A percentile compares a stretch with the other conserved stretches of the same genome.
These are phyloP conservation scores for Neolecta irregularis DNA, from an alignment of 1,139 yeast species.

Conservation along the genomic window DNA sequence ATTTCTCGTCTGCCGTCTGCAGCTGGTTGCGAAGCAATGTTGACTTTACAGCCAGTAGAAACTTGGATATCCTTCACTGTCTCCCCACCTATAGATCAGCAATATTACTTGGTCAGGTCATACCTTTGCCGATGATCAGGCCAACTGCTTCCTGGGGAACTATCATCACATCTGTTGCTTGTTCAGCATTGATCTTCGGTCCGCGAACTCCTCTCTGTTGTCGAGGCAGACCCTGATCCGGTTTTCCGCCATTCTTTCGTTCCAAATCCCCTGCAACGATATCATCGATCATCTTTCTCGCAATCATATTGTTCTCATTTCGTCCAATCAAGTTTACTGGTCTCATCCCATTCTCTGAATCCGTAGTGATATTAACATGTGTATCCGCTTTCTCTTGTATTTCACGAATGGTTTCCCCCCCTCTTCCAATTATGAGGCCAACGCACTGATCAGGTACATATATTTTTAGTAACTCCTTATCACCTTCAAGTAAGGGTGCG, in stretches of 20 bases:
- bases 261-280: slow-evolving; percentile 13
- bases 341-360: slow-evolving; percentile 13
- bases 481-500: background rate
- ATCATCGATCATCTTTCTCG: slow-evolving; percentile 11
- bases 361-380: slow-evolving; percentile 14
- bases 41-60: slow-evolving; percentile 9
- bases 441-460: slow-evolving; percentile 15
- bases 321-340: slow-evolving; percentile 14
- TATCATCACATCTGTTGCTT: no score
- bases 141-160: slow-evolving; percentile 16
- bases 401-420: slow-evolving; percentile 17
- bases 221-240: no score
- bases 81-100: slow-evolving; percentile 18
- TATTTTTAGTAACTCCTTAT: slow-evolving; percentile 4
- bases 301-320: slow-evolving; percentile 11
- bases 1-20: slow-evolving; percentile 11
- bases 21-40: slow-evolving; percentile 7
- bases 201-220: no score
- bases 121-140: slow-evolving; percentile 15
- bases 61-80: slow-evolving; percentile 15
- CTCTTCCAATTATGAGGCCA: slow-evolving; percentile 16
- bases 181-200: no score
- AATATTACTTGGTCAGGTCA: no score
- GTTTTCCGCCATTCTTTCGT: no score
- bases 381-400: slow-evolving; percentile 12